Evolutionary conservation across 2,329 filamentous ascomycete genomes (phyloP), one percentile per base, ranked within the genome.

Genomic region (Epichloe sibirici): DNA sequence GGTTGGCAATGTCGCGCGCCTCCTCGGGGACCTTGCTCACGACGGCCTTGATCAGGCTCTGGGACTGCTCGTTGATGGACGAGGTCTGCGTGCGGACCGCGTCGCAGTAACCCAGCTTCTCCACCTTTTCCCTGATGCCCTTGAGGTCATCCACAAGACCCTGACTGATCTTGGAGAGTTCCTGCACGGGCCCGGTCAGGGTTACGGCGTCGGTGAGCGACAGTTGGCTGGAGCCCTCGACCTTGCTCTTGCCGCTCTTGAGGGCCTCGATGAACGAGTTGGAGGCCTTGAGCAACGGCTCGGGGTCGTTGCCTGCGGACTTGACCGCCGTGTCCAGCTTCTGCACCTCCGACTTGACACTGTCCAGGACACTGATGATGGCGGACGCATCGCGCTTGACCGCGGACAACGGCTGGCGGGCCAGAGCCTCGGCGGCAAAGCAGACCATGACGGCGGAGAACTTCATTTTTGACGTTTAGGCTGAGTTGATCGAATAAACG

Each of bases 1-100:
- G 57, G 42, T 53, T 48, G 49, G 64, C 64, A 37, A 66, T 58
- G 9, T 53, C 48, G 53, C 63, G 64, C 12, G 61, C 59, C 7
- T 55, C 59, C 8, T 56, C 40, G 15, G 64, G 64, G 2, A 65
- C 60, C 58, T 65, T 65, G 45, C 42, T 28, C 31, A 66, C 58
- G 37, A 65, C 56, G 25, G 63, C 53, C 23, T 60, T 54, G 51
- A 65, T 65, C n/a, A 66, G 59, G 17, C 48, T 53, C 54, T 61
- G 51, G 4, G 62, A 60, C 40, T 51, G 54, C 5, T 44, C 49
- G 56, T 57, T 59, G 51, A 66, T 58, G 51, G 55, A 46, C 40
- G 37, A 49, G 17, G 63, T 49, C 52, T 63, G 56, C 21, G 57
- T 45, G 49, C 57, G 57, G 42, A 63, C 57, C 44, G 57, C 51